Percentiles rank a stretch among this genome's conserved stretches.
Conservation (phyloP, 805 yeast genomes). For the Ogataea pignaliae region DNA sequence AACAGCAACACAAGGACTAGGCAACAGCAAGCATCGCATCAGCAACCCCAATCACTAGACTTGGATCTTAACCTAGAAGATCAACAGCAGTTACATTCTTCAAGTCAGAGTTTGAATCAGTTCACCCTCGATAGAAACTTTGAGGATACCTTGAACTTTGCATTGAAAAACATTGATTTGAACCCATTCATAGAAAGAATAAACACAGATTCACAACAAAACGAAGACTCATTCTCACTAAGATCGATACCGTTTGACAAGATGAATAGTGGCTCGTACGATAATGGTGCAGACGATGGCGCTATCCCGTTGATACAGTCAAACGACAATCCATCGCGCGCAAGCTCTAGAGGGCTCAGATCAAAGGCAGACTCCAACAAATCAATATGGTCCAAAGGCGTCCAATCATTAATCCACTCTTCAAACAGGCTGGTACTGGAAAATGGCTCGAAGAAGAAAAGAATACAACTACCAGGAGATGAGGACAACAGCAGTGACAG, state of each 20-base stretch:
- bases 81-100: conserved; percentile 5
- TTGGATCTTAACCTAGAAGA: conserved; percentile 1
- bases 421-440: conserved; percentile 24
- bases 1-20: background rate
- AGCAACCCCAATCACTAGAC: background rate
- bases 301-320: conserved; percentile 23
- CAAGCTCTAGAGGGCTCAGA: conserved; percentile 11
- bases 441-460: conserved; percentile 17
- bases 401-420: conserved; percentile 23
- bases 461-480: conserved; percentile 25
- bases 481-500: conserved; percentile 8
- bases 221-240: conserved; percentile 21
- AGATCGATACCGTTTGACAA: conserved; percentile 30
- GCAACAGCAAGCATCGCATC: conserved; percentile 1
- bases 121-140: conserved; percentile 54
- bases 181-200: conserved; percentile 23
- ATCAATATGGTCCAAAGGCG: conserved; percentile 30
- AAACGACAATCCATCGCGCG: conserved; percentile 3
- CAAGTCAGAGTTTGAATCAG: conserved; percentile 31
- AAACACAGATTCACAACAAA: conserved; percentile 29
- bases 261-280: conserved; percentile 22
- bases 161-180: conserved; percentile 48
- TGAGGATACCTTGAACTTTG: conserved; percentile 63
- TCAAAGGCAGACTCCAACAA: conserved; percentile 16
- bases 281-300: conserved; percentile 19